Conservation (phyloP, 805 yeast species). For the Ogataea glucozyma region DNA sequence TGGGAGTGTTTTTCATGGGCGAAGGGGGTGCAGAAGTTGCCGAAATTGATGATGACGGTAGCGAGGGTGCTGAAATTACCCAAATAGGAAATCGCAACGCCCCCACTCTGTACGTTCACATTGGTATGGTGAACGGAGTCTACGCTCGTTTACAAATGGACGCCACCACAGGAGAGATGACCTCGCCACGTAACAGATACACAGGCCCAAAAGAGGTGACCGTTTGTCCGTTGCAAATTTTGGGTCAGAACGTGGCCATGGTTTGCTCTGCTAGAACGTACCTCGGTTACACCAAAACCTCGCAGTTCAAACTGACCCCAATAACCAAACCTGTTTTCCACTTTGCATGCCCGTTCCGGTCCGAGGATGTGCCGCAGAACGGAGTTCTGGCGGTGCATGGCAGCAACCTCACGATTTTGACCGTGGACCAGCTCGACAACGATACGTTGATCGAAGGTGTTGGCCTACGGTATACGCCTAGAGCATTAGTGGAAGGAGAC, state of each 20-base stretch:
- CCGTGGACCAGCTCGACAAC: conserved; percentile 43
- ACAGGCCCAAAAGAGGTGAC: conserved; percentile 68
- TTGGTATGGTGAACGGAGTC: conserved; percentile 84
- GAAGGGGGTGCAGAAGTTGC: conserved; percentile 8
- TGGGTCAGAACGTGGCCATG: conserved; percentile 39
- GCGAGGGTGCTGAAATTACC: conserved; percentile 15
- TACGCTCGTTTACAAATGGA: conserved; percentile 66
- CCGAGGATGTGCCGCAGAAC: conserved; percentile 57
- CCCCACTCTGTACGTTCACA: conserved; percentile 50
- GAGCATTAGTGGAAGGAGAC: conserved; percentile 37
- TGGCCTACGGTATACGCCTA: conserved; percentile 53
- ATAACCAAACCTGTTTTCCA: conserved; percentile 43
- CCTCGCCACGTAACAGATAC: conserved; percentile 67
- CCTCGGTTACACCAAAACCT: conserved; percentile 44
- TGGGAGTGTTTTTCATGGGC: conserved; percentile 34
- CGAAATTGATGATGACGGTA: conserved; percentile 20
- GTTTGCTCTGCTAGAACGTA: conserved; percentile 59
- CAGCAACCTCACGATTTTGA: conserved; percentile 53
- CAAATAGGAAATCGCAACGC: conserved; percentile 13
- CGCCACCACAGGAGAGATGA: conserved; percentile 55
- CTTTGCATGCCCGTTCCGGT: conserved; percentile 53
- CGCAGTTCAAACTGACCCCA: conserved; percentile 48
- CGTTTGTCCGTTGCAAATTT: conserved; percentile 41
- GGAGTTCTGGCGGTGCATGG: conserved; percentile 67
- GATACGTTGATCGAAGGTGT: conserved; percentile 40